Evolutionary conservation across 768 basidiomycete species (phyloP), one percentile per base, ranked within the genome.

Genomic region (Lentinula lateritia): DNA sequence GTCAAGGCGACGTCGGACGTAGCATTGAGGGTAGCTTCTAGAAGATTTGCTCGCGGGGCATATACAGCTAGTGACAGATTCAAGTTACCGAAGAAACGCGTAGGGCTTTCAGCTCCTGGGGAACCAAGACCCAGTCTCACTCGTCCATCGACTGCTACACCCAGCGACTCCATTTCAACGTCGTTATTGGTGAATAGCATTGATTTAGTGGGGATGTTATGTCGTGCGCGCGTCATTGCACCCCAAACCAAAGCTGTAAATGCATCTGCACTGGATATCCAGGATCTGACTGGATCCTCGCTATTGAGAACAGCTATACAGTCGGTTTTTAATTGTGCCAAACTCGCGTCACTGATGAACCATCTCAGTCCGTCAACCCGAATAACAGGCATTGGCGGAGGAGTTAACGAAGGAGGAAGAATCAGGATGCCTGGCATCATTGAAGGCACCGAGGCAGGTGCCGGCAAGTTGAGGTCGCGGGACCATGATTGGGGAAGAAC

Each of bases 221-320:
- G 41, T 50, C 59, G 59, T 15, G 50, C 59, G 10, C 59, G 59
- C 16, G 59, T 60, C 50, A 52, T 42, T n/a, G 59, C 59, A n/a
- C 50, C 59, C 59, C 59, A 60, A 7, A 60, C 48, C n/a, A 60
- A n/a, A 38, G 59, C 59, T 5, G 59, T 52, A 23, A 60, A 52
- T 39, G 59, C 59, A 28, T 60, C 59, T 52, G 50, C 50, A 28
- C 38, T 60, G 50, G 59, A 60, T 12, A 60, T 60, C 59, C 59
- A 60, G 1, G 10, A 28, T 35, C n/a, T 42, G 7, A n/a, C 23
- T 34, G 16, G 28, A 36, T 23, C 58, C 10, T 42, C 9, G 15
- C 16, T 39, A 13, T 8, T 41, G 18, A 41, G 5, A 16, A n/a
- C 16, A 18, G 50, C 50, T n/a, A 20, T 43, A 18, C 48, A 60